Evolutionary conservation across 148 eudicot genomes (phyloP).

Genomic region (Heliamphora exappendiculata): DNA sequence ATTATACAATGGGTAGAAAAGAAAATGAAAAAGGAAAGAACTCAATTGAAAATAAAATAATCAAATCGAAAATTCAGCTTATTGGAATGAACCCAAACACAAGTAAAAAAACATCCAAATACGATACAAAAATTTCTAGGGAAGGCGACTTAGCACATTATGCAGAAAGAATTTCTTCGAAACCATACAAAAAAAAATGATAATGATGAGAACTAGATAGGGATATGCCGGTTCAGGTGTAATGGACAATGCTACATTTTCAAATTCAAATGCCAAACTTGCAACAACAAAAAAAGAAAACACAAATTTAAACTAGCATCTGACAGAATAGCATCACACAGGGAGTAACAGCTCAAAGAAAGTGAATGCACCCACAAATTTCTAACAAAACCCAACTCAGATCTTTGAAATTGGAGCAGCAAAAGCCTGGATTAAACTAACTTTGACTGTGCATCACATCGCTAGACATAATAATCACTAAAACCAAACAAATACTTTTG

Average conservation of each 20-base stretch:
- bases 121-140: not conserved
- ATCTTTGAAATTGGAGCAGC: slow-evolving; percentile 3
- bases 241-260: not conserved
- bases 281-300: too few species aligned
- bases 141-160: not conserved
- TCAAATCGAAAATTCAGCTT: not conserved
- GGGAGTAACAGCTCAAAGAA: not conserved
- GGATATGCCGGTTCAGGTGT: not conserved
- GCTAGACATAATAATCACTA: not conserved
- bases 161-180: not conserved
- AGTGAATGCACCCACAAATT: slow-evolving; percentile 3
- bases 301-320: slow-evolving; percentile 2
- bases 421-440: not conserved
- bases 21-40: not conserved
- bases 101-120: not conserved
- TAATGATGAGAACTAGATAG: not conserved
- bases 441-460: not conserved
- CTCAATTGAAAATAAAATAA: not conserved
- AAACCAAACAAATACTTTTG: slow-evolving; percentile 10
- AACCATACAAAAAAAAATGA: not conserved
- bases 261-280: not conserved
- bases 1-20: not conserved
- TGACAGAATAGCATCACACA: not conserved
- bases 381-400: not conserved
- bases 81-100: not conserved